phyloP scores from a whole-genome alignment of 257 asterid genomes.

The Jasminum sambac region DNA sequence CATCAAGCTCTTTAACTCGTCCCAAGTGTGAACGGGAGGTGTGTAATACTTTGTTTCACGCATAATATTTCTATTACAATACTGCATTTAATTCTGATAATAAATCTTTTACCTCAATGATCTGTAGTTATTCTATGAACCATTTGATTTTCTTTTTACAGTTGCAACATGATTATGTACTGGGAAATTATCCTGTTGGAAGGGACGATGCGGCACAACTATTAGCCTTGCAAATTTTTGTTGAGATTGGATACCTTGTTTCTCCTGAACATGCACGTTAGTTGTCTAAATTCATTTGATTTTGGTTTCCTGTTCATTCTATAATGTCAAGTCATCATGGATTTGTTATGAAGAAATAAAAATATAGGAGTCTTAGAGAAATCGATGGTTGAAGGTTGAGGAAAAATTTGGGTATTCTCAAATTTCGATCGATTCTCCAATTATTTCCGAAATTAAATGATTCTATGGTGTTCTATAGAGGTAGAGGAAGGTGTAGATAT shows the following conservation, averaged over 20 bases:
- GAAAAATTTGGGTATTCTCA: too few species aligned
- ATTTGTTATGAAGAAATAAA: too few species aligned
- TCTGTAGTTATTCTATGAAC: slow-evolving; percentile 18
- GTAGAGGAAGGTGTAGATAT: too few species aligned
- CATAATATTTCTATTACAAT: neutral
- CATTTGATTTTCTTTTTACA: too few species aligned
- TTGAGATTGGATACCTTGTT: slow-evolving; percentile 77
- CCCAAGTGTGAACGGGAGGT: too few species aligned
- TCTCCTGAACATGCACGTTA: slow-evolving; percentile 93
- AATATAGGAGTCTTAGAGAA: too few species aligned
- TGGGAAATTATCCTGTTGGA: slow-evolving; percentile 97
- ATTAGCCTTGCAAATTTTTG: slow-evolving; percentile 85
- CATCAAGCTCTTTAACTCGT: too few species aligned
- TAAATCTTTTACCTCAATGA: slow-evolving; percentile 16
- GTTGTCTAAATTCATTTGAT: slow-evolving; percentile 36
- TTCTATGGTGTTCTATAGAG: too few species aligned
- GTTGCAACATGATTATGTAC: slow-evolving; percentile 93
- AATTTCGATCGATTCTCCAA: too few species aligned
- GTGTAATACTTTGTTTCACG: slow-evolving; percentile 23
- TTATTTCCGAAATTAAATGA: too few species aligned
- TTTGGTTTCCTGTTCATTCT: slow-evolving; percentile 18
- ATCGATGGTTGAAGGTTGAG: too few species aligned
- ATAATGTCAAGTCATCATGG: slow-evolving; percentile 12
- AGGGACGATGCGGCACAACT: slow-evolving; percentile 98
- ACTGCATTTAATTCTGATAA: slow-evolving; percentile 1